A percentile compares a stretch with the other conserved stretches of the same genome.
These are phyloP conservation scores for Neonectria punicea DNA, from an alignment of 2,329 filamentous ascomycete species.

Conservation along the genomic window DNA sequence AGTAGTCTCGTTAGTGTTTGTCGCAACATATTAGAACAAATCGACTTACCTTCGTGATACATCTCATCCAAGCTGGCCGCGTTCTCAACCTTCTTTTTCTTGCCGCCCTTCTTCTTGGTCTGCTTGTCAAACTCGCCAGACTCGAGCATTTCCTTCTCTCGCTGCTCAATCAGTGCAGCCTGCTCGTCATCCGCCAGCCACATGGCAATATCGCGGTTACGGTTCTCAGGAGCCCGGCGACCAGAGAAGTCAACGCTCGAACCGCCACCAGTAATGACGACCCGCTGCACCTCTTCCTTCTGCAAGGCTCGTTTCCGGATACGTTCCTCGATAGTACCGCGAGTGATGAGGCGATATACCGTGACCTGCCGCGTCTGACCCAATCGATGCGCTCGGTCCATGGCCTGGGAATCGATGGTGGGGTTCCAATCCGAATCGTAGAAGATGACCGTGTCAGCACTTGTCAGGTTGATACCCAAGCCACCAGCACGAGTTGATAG, in stretches of 20 bases:
- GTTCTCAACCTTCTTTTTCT: conserved; percentile 65
- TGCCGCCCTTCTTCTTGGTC: conserved; percentile 69
- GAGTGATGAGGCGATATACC: conserved; percentile 96
- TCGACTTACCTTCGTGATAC: conserved; percentile 94
- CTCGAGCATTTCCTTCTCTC: conserved; percentile 87
- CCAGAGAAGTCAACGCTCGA: conserved; percentile 97
- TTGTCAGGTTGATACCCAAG: conserved; percentile 96
- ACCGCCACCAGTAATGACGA: conserved; percentile 93
- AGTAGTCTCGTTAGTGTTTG: conserved; percentile 40
- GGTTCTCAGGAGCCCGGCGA: conserved; percentile 84
- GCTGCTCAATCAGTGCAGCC: conserved; percentile 90
- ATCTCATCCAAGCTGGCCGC: conserved; percentile 87
- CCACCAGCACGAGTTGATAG: conserved; percentile 96
- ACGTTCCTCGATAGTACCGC: conserved; percentile 96
- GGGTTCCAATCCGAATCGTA: conserved; percentile 99
- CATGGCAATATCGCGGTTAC: conserved; percentile 98
- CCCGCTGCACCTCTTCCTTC: conserved; percentile 98
- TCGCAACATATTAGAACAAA: neutral
- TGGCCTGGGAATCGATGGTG: conserved; percentile 97
- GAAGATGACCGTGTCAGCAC: conserved; percentile 98
- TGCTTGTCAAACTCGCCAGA: conserved; percentile 74
- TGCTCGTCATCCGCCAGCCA: conserved; percentile 99
- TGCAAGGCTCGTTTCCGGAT: conserved; percentile 97
- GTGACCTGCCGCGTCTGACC: conserved; percentile 96
- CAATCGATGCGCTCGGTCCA: conserved; percentile 98